Evolutionary conservation across 2,329 filamentous ascomycete genomes (phyloP).

Genomic region (Daldinia eschscholtzii): DNA sequence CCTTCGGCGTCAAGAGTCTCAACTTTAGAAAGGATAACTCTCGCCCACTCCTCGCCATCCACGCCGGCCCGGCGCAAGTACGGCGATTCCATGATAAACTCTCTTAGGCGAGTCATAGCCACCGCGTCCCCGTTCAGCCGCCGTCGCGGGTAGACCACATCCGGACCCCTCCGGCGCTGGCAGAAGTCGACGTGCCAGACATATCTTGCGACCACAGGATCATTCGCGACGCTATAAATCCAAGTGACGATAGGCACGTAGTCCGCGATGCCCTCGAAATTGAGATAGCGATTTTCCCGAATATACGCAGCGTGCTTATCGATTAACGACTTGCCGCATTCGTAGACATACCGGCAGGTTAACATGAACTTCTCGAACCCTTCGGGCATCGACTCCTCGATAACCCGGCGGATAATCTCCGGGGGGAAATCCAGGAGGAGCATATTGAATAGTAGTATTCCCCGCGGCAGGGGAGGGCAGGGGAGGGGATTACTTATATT

Average conservation of each 20-base stretch:
- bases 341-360: slow-evolving; percentile 32
- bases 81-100: slow-evolving; percentile 21
- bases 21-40: slow-evolving; percentile 13
- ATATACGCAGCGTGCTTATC: slow-evolving; percentile 16
- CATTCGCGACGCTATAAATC: slow-evolving; percentile 17
- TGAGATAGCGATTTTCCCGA: slow-evolving; percentile 5
- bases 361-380: slow-evolving; percentile 40
- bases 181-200: slow-evolving; percentile 18
- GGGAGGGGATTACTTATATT: neutral
- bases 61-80: slow-evolving; percentile 23
- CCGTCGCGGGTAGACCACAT: neutral
- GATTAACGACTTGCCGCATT: slow-evolving; percentile 29
- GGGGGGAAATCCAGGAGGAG: slow-evolving; percentile 26
- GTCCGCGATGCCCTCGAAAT: slow-evolving; percentile 3
- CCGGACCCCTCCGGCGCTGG: slow-evolving; percentile 9
- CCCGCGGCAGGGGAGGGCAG: neutral
- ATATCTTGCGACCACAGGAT: slow-evolving; percentile 29
- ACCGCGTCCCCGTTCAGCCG: neutral
- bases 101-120: slow-evolving; percentile 2
- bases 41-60: slow-evolving; percentile 14
- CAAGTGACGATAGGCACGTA: slow-evolving; percentile 7
- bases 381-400: slow-evolving; percentile 37
- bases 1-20: neutral
- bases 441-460: slow-evolving; percentile 18
- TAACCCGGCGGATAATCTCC: slow-evolving; percentile 31